phyloP scores from a whole-genome alignment of 495 filamentous ascomycete species.

The Daldinia decipiens region DNA sequence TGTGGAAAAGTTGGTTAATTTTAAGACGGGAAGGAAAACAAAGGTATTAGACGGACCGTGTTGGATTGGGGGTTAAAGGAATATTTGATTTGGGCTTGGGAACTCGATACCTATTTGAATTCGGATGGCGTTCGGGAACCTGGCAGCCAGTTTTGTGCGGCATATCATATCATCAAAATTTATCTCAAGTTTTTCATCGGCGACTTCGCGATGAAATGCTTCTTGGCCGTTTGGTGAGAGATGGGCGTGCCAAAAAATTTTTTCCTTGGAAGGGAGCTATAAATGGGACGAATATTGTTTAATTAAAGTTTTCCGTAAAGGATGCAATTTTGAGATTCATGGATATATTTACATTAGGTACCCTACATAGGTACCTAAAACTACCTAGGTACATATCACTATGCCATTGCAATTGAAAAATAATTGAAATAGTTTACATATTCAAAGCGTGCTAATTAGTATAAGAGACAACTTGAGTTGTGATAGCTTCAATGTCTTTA shows the following conservation, averaged over 20 bases:
- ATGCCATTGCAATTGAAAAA: too few relatives aligned
- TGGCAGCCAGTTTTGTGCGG: not conserved
- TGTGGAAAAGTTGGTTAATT: constrained; percentile 19
- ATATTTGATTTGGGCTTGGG: constrained; percentile 16
- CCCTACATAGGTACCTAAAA: too few relatives aligned
- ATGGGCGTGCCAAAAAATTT: not conserved
- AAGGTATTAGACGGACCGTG: constrained; percentile 21
- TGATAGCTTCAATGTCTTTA: constrained; percentile 1
- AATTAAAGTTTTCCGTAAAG: not conserved
- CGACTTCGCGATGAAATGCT: not conserved
- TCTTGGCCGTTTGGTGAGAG: not conserved
- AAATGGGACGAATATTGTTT: not conserved
- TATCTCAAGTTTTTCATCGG: not conserved
- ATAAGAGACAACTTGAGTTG: not conserved
- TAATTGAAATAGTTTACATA: not conserved
- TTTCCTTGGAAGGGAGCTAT: not conserved
- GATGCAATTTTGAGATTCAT: not conserved
- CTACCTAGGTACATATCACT: too few relatives aligned
- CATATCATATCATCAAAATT: not conserved
- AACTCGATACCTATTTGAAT: constrained; percentile 43
- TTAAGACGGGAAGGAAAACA: constrained; percentile 16
- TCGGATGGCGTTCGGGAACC: constrained; percentile 30
- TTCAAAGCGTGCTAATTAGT: not conserved
- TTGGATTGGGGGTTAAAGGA: constrained; percentile 6
- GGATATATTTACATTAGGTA: constrained; percentile 2